phyloP scores from a whole-genome alignment of 148 eudicot genomes.

The Silene uniflora region DNA sequence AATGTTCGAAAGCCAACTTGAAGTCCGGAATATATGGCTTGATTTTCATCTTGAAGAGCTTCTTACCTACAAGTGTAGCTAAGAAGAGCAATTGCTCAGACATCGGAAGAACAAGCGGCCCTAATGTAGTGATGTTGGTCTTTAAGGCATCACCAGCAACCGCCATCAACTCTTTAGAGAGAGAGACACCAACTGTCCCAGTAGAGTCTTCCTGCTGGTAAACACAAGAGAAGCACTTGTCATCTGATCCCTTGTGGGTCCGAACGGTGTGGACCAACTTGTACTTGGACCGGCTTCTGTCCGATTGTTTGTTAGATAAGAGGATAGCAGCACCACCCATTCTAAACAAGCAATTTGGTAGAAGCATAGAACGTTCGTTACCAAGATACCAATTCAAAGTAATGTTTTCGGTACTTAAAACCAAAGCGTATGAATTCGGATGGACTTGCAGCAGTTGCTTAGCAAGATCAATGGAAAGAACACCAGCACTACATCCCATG shows the following conservation, averaged over 20 bases:
- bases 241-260: conserved; percentile 77
- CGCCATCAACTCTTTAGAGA: conserved; percentile 77
- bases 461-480: conserved; percentile 67
- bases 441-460: conserved; percentile 73
- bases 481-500: conserved; percentile 85
- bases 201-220: conserved; percentile 61
- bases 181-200: conserved; percentile 62
- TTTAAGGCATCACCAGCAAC: conserved; percentile 85
- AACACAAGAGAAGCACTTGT: conserved; percentile 66
- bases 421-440: conserved; percentile 68
- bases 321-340: conserved; percentile 78
- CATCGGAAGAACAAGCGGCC: conserved; percentile 83
- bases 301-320: conserved; percentile 60
- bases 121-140: conserved; percentile 66
- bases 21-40: conserved; percentile 78
- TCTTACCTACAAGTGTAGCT: conserved; percentile 59
- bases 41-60: conserved; percentile 63
- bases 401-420: conserved; percentile 70
- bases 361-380: conserved; percentile 70
- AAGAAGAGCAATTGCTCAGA: conserved; percentile 74
- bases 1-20: conserved; percentile 72
- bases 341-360: conserved; percentile 73
- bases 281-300: conserved; percentile 53
- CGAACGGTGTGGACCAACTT: conserved; percentile 59
- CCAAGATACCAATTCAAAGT: conserved; percentile 77